Conservation (phyloP, 2,329 filamentous ascomycete species). For the Ophiostoma quercus region DNA sequence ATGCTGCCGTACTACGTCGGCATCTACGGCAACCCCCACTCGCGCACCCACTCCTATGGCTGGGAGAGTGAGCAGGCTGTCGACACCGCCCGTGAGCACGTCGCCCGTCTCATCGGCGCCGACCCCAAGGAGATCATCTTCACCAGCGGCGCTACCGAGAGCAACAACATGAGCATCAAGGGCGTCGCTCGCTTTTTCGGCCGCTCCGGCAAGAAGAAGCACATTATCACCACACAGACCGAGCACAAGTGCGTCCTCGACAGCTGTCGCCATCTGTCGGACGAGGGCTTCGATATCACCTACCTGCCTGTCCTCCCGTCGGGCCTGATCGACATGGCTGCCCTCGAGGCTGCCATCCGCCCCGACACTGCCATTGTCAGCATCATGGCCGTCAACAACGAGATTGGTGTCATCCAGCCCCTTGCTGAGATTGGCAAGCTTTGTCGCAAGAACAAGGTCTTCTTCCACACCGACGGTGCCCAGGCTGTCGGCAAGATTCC, state of each 20-base stretch:
- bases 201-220: constrained; percentile 90
- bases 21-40: constrained; percentile 94
- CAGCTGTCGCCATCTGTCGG: constrained; percentile 92
- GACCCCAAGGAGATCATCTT: constrained; percentile 98
- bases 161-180: constrained; percentile 99
- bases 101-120: constrained; percentile 83
- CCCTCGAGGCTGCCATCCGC: constrained; percentile 81
- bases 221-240: constrained; percentile 95
- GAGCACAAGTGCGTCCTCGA: constrained; percentile 99
- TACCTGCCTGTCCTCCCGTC: constrained; percentile 86
- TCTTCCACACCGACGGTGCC: constrained; percentile 95
- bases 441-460: constrained; percentile 86
- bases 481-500: constrained; percentile 99
- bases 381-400: constrained; percentile 99
- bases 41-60: constrained; percentile 92
- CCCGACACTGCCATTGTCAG: constrained; percentile 90
- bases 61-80: constrained; percentile 97
- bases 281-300: constrained; percentile 95
- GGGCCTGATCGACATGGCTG: constrained; percentile 77
- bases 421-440: constrained; percentile 88
- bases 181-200: constrained; percentile 95
- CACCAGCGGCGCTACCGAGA: constrained; percentile 95
- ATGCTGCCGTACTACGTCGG: constrained; percentile 95
- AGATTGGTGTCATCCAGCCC: constrained; percentile 98
- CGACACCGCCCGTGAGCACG: constrained; percentile 75